Conservation (phyloP, 176 grass and related monocot genomes). For the Zizania latifolia region DNA sequence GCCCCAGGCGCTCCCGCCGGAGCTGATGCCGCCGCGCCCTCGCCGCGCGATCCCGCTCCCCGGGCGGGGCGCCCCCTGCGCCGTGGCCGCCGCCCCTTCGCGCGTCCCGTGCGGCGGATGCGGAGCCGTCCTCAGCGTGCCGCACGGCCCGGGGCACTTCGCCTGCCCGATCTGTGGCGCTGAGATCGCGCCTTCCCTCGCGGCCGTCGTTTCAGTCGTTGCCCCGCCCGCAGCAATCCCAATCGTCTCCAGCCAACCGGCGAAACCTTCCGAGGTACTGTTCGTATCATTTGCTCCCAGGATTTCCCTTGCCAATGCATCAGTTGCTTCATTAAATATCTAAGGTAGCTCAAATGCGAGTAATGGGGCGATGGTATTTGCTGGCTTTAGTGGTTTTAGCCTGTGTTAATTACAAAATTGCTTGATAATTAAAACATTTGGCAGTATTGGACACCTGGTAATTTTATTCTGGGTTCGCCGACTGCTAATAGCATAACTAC, state of each 20-base stretch:
- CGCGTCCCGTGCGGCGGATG: conserved; percentile 37
- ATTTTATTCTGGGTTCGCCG: too few relatives aligned
- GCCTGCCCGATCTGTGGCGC: conserved; percentile 35
- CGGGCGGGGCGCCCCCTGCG: neutral
- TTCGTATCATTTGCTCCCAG: neutral
- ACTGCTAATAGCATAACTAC: neutral
- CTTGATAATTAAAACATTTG: too few relatives aligned
- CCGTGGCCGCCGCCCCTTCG: neutral
- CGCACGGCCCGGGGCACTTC: conserved; percentile 33
- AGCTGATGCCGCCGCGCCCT: conserved; percentile 47
- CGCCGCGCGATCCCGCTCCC: conserved; percentile 46
- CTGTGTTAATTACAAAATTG: too few relatives aligned
- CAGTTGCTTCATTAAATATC: neutral
- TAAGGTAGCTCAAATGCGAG: neutral
- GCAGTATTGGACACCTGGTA: too few relatives aligned
- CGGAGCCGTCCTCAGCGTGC: conserved; percentile 33
- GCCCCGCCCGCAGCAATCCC: conserved; percentile 33
- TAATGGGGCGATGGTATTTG: neutral
- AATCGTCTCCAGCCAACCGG: neutral
- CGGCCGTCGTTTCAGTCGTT: neutral
- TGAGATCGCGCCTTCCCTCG: conserved; percentile 23
- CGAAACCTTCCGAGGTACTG: conserved; percentile 13
- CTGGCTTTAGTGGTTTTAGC: too few relatives aligned
- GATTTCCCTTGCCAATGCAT: neutral
- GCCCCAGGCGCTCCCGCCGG: conserved; percentile 54